Base-by-base conservation (phyloP, 129 eudicot genomes). In the Lactuca sativa region DNA sequence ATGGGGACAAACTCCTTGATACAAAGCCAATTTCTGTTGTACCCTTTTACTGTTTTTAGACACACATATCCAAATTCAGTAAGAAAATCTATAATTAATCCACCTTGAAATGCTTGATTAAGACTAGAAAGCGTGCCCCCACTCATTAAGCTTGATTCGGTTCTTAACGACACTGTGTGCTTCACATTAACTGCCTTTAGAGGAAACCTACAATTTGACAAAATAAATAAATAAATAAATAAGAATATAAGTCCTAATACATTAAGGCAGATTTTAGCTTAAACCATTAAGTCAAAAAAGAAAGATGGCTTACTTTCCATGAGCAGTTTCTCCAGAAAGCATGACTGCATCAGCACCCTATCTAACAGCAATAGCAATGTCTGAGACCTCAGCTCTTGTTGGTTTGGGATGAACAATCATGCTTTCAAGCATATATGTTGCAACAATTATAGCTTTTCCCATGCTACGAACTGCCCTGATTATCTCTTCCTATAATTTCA, bases 271-370 rank as follows among this genome's bases (percentile, higher is more conserved):
- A 2, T 0, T 25, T 25, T 25, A 25, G 30, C 30, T 25, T 25
- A 25, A 25, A 1, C 30, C 30, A 25, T 25, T 25, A 25, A 25
- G 30, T 25, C 1, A 25, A 25, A 0, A 25, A 25, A 25, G 30
- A 25, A 25, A 25, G 48, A 38, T 30, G 60, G 49, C 96, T 76
- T 79, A 89, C 98, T 92, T 92, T 70, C 98, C 98, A 25, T 92
- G 87, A 59, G 98, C 95, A 77, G 98, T 92, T 92, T 92, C 98
- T 82, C 96, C 98, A 17, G 96, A 93, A 77, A 93, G 96, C 98
- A 93, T 93, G 79, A 93, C 90, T 4, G 96, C 96, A 79, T 93
- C 98, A 62, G 98, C 90, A 11, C 98, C 96, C 78, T 93, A 96
- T 80, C 91, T 74, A 67, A 92, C 96, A 51, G 98, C 98, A 83